Evolutionary conservation across 495 filamentous ascomycete species (phyloP), one percentile per base, ranked within the genome.

Genomic region (Neurospora sp.): DNA sequence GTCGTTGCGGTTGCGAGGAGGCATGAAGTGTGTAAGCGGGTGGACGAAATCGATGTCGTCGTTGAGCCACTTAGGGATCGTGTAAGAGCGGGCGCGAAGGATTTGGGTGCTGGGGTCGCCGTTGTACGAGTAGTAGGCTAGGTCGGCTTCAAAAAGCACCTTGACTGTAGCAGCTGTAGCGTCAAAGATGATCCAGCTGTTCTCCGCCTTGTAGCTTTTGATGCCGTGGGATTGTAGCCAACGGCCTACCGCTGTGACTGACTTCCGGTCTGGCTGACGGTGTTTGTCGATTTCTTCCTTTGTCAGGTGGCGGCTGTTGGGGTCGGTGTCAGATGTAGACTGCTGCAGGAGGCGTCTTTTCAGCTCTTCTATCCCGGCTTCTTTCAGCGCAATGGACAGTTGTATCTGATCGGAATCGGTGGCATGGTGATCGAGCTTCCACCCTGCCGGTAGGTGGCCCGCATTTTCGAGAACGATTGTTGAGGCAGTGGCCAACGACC

Each of bases 81-180:
- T 85, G 75, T 89, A 89, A 16, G 78, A 79, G 37, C 71, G 76
- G 16, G 83, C 77, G 9, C 81, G 79, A n/a, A 83, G 72, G 69
- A 76, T 75, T 47, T 47, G 78, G 16, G 9, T 75, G 3, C 39
- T 42, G 41, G 75, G 73, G 3, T 68, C 70, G 10, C 73, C 75
- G 39, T 76, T 71, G 69, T 80, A 82, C 14, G 75, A 75, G 73
- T 83, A 86, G 38, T 78, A 75, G 2, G 71, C 78, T 27, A 85
- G 72, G 16, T 79, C 76, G 12, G 82, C 82, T n/a, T 80, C 45
- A 69, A 86, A 78, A 5, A 85, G 73, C n/a, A 72, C 70, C 71
- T 84, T 79, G 69, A 78, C 79, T 10, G 75, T 70, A 41, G 68
- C 44, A 8, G 80, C 83, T 6, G 79, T 80, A 5, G 80, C 74